Conservation (phyloP, 805 yeast genomes). For the Candida anglica region DNA sequence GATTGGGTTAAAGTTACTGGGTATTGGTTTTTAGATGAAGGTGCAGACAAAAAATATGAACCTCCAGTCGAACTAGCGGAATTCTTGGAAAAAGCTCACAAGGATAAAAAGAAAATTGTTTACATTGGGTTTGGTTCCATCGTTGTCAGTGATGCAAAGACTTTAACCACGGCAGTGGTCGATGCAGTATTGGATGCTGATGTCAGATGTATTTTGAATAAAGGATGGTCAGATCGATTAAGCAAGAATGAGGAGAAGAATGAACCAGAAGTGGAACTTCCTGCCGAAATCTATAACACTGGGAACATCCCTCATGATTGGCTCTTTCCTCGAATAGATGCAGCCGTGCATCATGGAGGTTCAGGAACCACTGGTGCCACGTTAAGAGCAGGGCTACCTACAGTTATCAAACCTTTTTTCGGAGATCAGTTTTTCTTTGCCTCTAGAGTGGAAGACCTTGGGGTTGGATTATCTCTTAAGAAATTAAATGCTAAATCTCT, state of each 20-base stretch:
- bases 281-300: constrained; percentile 62
- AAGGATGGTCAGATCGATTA: constrained; percentile 90
- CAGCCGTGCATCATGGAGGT: constrained; percentile 97
- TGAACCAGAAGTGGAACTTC: constrained; percentile 45
- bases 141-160: constrained; percentile 79
- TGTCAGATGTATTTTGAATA: constrained; percentile 81
- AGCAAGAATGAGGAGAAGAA: constrained; percentile 26
- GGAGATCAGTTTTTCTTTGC: constrained; percentile 97
- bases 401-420: constrained; percentile 89
- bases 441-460: constrained; percentile 79
- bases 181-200: constrained; percentile 78
- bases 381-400: constrained; percentile 80
- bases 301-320: constrained; percentile 90
- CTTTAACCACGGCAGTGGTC: constrained; percentile 70
- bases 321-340: constrained; percentile 86
- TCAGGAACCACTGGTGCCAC: constrained; percentile 96
- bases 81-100: constrained; percentile 62
- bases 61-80: constrained; percentile 58
- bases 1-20: constrained; percentile 97
- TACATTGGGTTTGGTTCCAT: constrained; percentile 96
- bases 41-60: constrained; percentile 36
- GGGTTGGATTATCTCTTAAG: constrained; percentile 71
- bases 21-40: constrained; percentile 87
- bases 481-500: constrained; percentile 63
- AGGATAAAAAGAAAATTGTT: constrained; percentile 64